Percentiles rank a stretch among this genome's conserved stretches.
These are phyloP conservation scores for Yamagishiella unicocca DNA, from an alignment of 139 green algal species.

Conservation along the genomic window DNA sequence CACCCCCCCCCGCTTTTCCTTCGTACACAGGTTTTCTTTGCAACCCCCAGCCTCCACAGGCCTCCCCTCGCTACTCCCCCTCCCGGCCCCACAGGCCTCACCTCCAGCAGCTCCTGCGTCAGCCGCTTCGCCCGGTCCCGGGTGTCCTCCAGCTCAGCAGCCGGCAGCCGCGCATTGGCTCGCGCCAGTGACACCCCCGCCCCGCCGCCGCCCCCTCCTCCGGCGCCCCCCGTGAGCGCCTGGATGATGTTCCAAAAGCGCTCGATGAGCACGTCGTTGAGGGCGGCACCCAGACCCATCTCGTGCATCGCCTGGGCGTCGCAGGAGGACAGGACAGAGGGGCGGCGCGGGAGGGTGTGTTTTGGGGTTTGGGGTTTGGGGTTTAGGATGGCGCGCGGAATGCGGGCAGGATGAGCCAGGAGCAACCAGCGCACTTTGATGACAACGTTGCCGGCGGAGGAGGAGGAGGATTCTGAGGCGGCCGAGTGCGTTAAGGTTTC, in stretches of 20 bases:
- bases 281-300: slow-evolving; percentile 84
- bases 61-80: neutral
- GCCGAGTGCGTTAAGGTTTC: no score
- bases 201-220: neutral
- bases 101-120: slow-evolving; percentile 47
- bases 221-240: neutral
- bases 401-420: no score
- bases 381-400: no score
- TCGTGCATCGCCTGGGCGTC: slow-evolving; percentile 66
- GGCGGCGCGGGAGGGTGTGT: no score
- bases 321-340: no score
- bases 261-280: slow-evolving; percentile 87
- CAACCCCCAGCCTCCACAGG: no score
- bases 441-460: no score
- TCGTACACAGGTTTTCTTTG: no score
- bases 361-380: no score
- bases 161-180: slow-evolving; percentile 21
- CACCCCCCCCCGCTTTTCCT: no score
- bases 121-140: slow-evolving; percentile 41
- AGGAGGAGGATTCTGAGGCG: no score
- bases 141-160: slow-evolving; percentile 16
- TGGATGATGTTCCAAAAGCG: slow-evolving; percentile 80
- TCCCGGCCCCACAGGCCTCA: neutral
- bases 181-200: slow-evolving; percentile 14
- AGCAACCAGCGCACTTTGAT: no score